These are phyloP conservation scores for Xylogone sp. DNA, from an alignment of 2,329 filamentous ascomycete genomes.

Conservation along the genomic window DNA sequence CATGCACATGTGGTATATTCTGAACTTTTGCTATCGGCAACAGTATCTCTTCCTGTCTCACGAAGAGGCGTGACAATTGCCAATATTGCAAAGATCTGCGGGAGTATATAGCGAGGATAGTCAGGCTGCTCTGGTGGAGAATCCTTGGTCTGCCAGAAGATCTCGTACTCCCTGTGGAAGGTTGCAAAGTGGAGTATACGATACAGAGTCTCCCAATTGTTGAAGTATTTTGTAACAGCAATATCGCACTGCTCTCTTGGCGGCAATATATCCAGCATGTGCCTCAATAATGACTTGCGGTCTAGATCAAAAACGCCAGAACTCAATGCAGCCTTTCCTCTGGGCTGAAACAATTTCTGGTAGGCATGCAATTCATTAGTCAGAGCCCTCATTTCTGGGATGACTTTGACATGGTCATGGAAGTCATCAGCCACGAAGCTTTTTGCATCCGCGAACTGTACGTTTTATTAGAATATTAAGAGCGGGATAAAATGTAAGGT, in stretches of 20 bases:
- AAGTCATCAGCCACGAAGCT: slow-evolving; percentile 10
- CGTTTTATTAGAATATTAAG: slow-evolving; percentile 5
- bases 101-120: neutral
- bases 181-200: slow-evolving; percentile 16
- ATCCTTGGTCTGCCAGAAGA: neutral
- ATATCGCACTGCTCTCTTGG: slow-evolving; percentile 3
- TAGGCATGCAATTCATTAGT: slow-evolving; percentile 12
- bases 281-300: slow-evolving; percentile 4
- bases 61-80: neutral
- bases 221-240: slow-evolving; percentile 9
- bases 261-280: slow-evolving; percentile 15
- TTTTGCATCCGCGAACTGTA: slow-evolving; percentile 13
- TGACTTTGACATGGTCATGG: slow-evolving; percentile 1
- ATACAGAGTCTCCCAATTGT: slow-evolving; percentile 13
- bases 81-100: neutral
- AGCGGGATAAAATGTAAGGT: neutral
- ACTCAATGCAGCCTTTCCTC: neutral
- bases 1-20: neutral
- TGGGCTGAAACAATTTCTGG: slow-evolving; percentile 9
- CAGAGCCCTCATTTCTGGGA: slow-evolving; percentile 3
- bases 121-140: neutral
- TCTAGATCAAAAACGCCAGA: neutral
- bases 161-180: slow-evolving; percentile 2
- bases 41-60: neutral
- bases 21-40: neutral